A percentile compares a stretch with the other conserved stretches of the same genome.
Evolutionary conservation across 495 filamentous ascomycete genomes (phyloP).

Genomic region (Aspergillus ellipticus): DNA sequence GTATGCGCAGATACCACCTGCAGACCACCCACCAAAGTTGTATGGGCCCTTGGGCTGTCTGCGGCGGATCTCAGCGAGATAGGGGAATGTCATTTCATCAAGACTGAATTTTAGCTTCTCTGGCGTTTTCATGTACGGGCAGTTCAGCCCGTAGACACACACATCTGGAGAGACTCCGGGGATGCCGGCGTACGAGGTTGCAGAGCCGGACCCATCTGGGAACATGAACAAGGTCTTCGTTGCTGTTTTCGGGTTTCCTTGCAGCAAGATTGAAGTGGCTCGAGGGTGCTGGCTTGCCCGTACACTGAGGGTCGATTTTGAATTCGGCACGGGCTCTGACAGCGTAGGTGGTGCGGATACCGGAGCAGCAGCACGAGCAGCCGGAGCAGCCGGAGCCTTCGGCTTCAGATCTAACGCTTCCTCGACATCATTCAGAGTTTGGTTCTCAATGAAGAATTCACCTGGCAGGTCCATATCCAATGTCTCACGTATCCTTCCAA

Average conservation of each 20-base stretch:
- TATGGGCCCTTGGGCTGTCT: constrained; percentile 72
- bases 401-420: constrained; percentile 36
- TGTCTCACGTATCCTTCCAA: constrained; percentile 54
- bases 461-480: constrained; percentile 47
- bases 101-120: constrained; percentile 53
- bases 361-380: constrained; percentile 13
- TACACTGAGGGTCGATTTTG: constrained; percentile 13
- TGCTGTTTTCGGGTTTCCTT: constrained; percentile 31
- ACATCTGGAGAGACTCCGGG: constrained; percentile 52
- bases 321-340: constrained; percentile 16
- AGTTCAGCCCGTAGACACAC: constrained; percentile 60
- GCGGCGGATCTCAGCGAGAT: constrained; percentile 63
- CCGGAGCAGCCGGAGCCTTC: constrained; percentile 18
- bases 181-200: constrained; percentile 56
- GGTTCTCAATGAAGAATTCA: constrained; percentile 57
- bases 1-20: constrained; percentile 84
- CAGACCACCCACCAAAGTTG: constrained; percentile 72
- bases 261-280: constrained; percentile 45
- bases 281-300: constrained; percentile 29
- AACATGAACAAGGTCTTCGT: constrained; percentile 32
- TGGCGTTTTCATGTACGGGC: constrained; percentile 62
- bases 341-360: constrained; percentile 20
- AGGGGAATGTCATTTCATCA: constrained; percentile 54
- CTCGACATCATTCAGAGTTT: constrained; percentile 56
- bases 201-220: constrained; percentile 34